phyloP scores from a whole-genome alignment of 2,329 filamentous ascomycete species.

The Clarireedia homoeocarpa region DNA sequence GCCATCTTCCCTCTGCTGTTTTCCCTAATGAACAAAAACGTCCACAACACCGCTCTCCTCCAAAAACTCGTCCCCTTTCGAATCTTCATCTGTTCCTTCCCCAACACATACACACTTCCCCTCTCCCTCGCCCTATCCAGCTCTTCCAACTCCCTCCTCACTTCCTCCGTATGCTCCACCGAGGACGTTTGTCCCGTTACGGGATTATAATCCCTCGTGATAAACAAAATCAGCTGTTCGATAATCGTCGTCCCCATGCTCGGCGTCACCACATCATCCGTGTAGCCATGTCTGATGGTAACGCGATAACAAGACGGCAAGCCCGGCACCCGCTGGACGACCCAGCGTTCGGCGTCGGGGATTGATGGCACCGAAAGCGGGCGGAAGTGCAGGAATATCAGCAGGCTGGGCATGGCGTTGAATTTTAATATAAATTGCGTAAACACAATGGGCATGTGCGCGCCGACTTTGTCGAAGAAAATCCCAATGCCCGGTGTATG shows the following conservation, averaged over 20 bases:
- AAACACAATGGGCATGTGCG: slow-evolving; percentile 58
- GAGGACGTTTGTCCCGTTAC: not conserved
- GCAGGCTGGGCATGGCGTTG: slow-evolving; percentile 55
- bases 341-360: slow-evolving; percentile 39
- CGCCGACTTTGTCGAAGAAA: slow-evolving; percentile 72
- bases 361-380: slow-evolving; percentile 52
- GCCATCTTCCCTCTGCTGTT: slow-evolving; percentile 60
- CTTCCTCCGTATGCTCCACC: slow-evolving; percentile 19
- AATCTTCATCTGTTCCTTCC: slow-evolving; percentile 54
- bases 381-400: slow-evolving; percentile 69
- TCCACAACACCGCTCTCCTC: slow-evolving; percentile 40
- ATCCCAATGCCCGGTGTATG: slow-evolving; percentile 55
- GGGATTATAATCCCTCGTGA: slow-evolving; percentile 33
- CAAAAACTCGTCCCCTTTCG: slow-evolving; percentile 31
- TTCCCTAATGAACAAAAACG: slow-evolving; percentile 58
- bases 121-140: slow-evolving; percentile 36
- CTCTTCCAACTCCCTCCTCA: slow-evolving; percentile 29
- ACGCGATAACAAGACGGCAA: slow-evolving; percentile 61
- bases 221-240: slow-evolving; percentile 45
- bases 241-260: slow-evolving; percentile 54
- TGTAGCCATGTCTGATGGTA: slow-evolving; percentile 64
- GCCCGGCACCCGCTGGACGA: slow-evolving; percentile 28
- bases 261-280: slow-evolving; percentile 60
- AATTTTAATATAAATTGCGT: slow-evolving; percentile 68
- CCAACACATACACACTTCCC: slow-evolving; percentile 49